Evolutionary conservation across 2,329 filamentous ascomycete species (phyloP).

Genomic region (Mycosphaerelloides madeirae): DNA sequence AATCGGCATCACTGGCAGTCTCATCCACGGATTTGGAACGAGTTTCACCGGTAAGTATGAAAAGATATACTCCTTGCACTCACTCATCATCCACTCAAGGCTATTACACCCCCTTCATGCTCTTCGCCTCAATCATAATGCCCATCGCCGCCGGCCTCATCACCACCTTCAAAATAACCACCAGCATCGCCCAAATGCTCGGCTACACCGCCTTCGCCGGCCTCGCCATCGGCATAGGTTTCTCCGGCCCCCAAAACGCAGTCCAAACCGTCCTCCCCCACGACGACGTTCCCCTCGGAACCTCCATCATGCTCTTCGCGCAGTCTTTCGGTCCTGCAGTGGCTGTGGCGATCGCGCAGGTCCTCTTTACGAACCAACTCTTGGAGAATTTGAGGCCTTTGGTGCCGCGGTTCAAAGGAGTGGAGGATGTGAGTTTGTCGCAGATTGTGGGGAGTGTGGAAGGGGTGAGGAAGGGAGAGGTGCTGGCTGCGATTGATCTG

Average conservation of each 20-base stretch:
- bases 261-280: conserved; percentile 28
- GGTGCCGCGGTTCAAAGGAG: conserved; percentile 2
- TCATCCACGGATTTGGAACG: conserved; percentile 12
- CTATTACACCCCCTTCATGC: conserved; percentile 36
- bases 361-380: conserved; percentile 19
- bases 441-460: conserved; percentile 19
- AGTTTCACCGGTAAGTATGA: too few relatives aligned
- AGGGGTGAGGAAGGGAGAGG: conserved; percentile 8
- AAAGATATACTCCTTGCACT: too few relatives aligned
- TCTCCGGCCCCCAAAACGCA: conserved; percentile 29
- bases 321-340: conserved; percentile 21
- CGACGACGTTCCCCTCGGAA: conserved; percentile 28
- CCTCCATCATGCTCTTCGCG: conserved; percentile 33
- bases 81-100: too few relatives aligned
- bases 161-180: conserved; percentile 27
- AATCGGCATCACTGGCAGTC: conserved; percentile 8
- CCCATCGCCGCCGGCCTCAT: conserved; percentile 34
- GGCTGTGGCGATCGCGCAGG: conserved; percentile 17
- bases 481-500: conserved; percentile 22
- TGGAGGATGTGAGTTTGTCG: conserved; percentile 14
- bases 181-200: conserved; percentile 25
- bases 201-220: conserved; percentile 28
- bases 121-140: conserved; percentile 30
- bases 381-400: conserved; percentile 9
- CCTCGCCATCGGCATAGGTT: conserved; percentile 31